Conservation (phyloP, 108 stramenopile species). For the Nannochloropsis salina region DNA sequence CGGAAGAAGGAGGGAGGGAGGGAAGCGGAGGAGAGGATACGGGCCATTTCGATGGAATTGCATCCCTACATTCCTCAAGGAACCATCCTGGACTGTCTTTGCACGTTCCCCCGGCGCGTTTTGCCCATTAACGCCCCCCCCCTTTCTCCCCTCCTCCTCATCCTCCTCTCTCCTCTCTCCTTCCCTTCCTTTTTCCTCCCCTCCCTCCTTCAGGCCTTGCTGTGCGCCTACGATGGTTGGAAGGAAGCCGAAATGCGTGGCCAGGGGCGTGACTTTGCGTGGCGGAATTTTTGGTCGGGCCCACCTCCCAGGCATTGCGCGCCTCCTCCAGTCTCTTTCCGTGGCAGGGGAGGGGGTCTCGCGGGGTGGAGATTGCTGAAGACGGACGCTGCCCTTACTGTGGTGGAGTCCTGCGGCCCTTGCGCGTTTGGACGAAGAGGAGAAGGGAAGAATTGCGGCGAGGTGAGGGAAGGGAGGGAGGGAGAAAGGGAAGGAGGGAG, state of each 20-base stretch:
- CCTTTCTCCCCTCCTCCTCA: not conserved
- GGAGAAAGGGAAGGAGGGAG: not conserved
- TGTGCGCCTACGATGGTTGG: not conserved
- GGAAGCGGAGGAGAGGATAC: not conserved
- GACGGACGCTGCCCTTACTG: not conserved
- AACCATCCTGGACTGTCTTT: not conserved
- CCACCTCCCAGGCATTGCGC: constrained; percentile 5
- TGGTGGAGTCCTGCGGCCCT: not conserved
- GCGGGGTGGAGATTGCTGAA: not conserved
- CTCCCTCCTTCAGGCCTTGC: not conserved
- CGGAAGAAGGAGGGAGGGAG: not conserved
- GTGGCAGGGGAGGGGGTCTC: not conserved
- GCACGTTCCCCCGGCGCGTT: too few species aligned
- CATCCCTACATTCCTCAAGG: too few species aligned
- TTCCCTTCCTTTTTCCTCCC: not conserved
- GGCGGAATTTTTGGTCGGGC: not conserved
- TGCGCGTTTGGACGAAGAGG: not conserved
- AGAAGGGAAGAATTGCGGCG: not conserved
- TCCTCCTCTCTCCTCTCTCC: not conserved
- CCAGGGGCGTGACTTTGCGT: not conserved
- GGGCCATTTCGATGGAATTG: too few species aligned
- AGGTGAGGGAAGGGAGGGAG: not conserved
- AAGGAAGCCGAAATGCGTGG: not conserved
- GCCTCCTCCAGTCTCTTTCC: not conserved
- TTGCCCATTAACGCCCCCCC: too few species aligned